Evolutionary conservation across 306 rosid species (phyloP), one percentile per base, ranked within the genome.

Genomic region (Cucumis cinereus): DNA sequence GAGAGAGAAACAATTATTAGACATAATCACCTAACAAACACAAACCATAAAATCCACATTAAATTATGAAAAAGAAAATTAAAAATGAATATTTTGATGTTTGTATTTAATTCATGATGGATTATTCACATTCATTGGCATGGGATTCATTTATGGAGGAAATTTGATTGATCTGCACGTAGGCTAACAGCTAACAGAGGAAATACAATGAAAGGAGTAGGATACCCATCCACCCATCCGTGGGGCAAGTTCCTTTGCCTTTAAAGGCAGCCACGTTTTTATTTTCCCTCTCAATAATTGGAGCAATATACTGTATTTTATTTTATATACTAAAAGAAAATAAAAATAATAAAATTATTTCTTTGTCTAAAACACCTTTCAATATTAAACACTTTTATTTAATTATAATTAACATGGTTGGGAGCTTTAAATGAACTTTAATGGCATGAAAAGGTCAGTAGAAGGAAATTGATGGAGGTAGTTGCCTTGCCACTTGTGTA

Each of bases 251-350:
- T 70, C 11, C 15, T 45, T 47, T 47, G 23, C 75, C 75, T 14
- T 47, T 70, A 47, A 47, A 70, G 26, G 75, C 35, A 70, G 57
- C 75, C 75, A 71, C 75, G 75, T 71, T 49, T 70, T 2, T 71
- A 2, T 67, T 43, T 8, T 17, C 20, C 17, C 8, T 19, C 23
- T 24, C 59, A 71, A 71, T 71, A 71, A 71, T 71, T 71, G 76
- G 8, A 16, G 3, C 9, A 17, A 8, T 71, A 4, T 68, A 40
- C 26, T 22, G 43, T 47, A 30, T 30, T 30, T 36, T 36, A 49
- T 71, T 69, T 49, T 71, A 28, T 49, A 13, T 4, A 0, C 53
- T 14, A 24, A 36, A 36, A 36, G 40, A 36, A 36, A 36, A 36
- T 7, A 33, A 36, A 36, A 36, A 36, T 5, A 36, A 36, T 33